phyloP scores from a whole-genome alignment of 2,329 filamentous ascomycete genomes.

The Podosphaera fusca region DNA sequence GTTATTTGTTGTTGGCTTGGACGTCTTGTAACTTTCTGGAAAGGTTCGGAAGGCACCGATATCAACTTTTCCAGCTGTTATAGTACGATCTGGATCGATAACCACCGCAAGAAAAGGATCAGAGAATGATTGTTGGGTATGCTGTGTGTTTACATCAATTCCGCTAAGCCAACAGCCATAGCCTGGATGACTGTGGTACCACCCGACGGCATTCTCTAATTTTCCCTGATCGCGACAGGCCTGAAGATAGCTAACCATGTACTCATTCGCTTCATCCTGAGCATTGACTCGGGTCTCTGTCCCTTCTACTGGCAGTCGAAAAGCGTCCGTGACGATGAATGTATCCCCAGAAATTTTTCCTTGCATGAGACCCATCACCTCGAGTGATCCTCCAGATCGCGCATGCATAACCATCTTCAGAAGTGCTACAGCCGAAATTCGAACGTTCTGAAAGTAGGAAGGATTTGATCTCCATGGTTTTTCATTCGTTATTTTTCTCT shows the following conservation, averaged over 20 bases:
- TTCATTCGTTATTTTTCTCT: slow-evolving; percentile 38
- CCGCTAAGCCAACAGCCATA: slow-evolving; percentile 97
- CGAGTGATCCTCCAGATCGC: slow-evolving; percentile 72
- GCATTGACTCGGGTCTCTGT: slow-evolving; percentile 98
- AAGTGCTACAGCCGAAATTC: slow-evolving; percentile 79
- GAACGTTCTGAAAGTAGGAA: slow-evolving; percentile 78
- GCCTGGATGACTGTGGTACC: slow-evolving; percentile 95
- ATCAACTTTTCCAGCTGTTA: slow-evolving; percentile 78
- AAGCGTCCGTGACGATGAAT: slow-evolving; percentile 83
- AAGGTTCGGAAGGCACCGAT: slow-evolving; percentile 93
- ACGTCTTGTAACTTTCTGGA: slow-evolving; percentile 46
- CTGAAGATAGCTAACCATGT: slow-evolving; percentile 71
- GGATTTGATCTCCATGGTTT: slow-evolving; percentile 60
- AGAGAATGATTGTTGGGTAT: slow-evolving; percentile 59
- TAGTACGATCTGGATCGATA: slow-evolving; percentile 86
- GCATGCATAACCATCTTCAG: slow-evolving; percentile 99
- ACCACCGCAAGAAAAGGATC: slow-evolving; percentile 93
- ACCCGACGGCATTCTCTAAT: slow-evolving; percentile 87
- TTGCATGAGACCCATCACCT: slow-evolving; percentile 97
- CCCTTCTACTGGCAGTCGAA: slow-evolving; percentile 82
- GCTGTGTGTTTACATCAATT: slow-evolving; percentile 81
- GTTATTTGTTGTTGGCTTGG: slow-evolving; percentile 23
- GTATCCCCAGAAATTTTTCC: slow-evolving; percentile 70
- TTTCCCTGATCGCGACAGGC: slow-evolving; percentile 49
- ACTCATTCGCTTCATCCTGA: slow-evolving; percentile 88